Evolutionary conservation across 139 green algal genomes (phyloP).

Genomic region (Chlamydomonas asymmetrica): DNA sequence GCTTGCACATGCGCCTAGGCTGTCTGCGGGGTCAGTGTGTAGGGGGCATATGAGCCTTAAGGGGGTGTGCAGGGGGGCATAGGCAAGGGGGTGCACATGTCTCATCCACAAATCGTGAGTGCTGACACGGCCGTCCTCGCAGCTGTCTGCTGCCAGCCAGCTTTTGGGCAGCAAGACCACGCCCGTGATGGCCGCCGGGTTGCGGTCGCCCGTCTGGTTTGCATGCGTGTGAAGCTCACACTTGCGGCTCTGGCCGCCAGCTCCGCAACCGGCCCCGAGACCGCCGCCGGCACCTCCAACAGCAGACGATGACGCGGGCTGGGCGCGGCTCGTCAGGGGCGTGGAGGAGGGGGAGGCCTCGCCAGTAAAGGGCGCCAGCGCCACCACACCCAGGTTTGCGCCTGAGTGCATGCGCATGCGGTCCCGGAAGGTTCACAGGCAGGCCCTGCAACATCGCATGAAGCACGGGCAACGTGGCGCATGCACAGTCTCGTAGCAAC

Average conservation of each 20-base stretch:
- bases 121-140: no score
- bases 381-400: slow-evolving; percentile 11
- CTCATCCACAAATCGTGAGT: no score
- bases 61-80: no score
- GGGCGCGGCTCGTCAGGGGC: no score
- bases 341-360: no score
- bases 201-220: slow-evolving; percentile 14
- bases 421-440: slow-evolving; percentile 11
- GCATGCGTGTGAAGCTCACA: slow-evolving; percentile 7
- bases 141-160: slow-evolving; percentile 13
- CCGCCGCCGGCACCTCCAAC: no score
- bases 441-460: not conserved
- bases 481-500: not conserved
- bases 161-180: slow-evolving; percentile 21
- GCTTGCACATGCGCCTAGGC: no score
- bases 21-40: no score
- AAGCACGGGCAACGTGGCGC: not conserved
- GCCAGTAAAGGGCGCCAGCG: not conserved
- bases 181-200: slow-evolving; percentile 8
- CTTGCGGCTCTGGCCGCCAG: not conserved
- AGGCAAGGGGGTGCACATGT: no score
- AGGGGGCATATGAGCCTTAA: no score
- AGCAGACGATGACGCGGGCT: not conserved
- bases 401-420: slow-evolving; percentile 21
- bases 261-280: not conserved